Conservation (phyloP, 257 asterid genomes). For the Ilex aquifolium region DNA sequence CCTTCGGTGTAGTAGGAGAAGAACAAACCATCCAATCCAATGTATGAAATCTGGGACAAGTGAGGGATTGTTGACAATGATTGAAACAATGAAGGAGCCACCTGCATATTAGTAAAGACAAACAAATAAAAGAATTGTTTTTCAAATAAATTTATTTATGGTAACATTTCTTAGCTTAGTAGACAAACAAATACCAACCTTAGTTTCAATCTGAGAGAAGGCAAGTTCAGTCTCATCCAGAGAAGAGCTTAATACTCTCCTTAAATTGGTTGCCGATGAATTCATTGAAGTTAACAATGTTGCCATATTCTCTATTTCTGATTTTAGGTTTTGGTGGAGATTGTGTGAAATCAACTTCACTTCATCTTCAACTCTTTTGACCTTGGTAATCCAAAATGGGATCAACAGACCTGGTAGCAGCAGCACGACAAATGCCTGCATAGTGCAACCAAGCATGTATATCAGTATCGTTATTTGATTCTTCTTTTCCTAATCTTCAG, state of each 20-base stretch:
- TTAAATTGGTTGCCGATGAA: conserved; percentile 32
- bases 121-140: background rate
- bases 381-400: conserved; percentile 38
- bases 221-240: conserved; percentile 14
- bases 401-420: conserved; percentile 32
- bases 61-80: conserved; percentile 42
- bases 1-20: conserved; percentile 34
- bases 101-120: conserved; percentile 20
- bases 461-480: too few relatives aligned
- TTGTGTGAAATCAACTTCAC: conserved; percentile 14
- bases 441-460: too few relatives aligned
- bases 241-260: conserved; percentile 18
- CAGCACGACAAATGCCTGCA: conserved; percentile 39
- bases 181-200: conserved; percentile 15
- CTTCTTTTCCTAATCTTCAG: too few relatives aligned
- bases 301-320: conserved; percentile 18
- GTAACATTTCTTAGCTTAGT: background rate
- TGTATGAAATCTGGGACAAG: conserved; percentile 43
- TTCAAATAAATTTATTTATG: background rate
- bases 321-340: conserved; percentile 19
- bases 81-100: conserved; percentile 32
- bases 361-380: conserved; percentile 24
- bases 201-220: conserved; percentile 17
- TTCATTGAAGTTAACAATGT: conserved; percentile 24
- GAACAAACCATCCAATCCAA: conserved; percentile 42